phyloP scores from a whole-genome alignment of 2,329 filamentous ascomycete species.

The Lecanosticta acicola region DNA sequence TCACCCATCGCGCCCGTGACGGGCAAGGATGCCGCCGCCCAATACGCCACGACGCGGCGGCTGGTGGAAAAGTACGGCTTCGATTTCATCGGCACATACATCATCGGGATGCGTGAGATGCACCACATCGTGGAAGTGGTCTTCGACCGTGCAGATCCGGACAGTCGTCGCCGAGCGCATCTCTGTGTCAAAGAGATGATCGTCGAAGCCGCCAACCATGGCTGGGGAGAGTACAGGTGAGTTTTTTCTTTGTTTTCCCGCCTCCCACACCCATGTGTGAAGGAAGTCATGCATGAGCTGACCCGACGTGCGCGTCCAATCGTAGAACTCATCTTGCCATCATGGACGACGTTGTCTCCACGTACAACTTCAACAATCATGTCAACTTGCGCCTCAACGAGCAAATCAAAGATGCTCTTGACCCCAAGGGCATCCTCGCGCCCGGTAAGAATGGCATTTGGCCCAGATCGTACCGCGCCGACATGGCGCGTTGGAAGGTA shows the following conservation, averaged over 20 bases:
- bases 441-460: constrained; percentile 34
- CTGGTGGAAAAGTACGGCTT: constrained; percentile 40
- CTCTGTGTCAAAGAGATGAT: constrained; percentile 38
- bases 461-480: not conserved
- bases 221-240: constrained; percentile 45
- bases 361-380: constrained; percentile 41
- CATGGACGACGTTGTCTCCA: constrained; percentile 43
- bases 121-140: constrained; percentile 53
- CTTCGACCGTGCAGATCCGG: constrained; percentile 43
- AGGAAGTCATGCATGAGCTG: no score
- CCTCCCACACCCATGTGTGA: no score
- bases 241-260: no score
- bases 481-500: not conserved
- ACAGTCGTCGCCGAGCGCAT: constrained; percentile 36
- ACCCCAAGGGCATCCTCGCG: constrained; percentile 45
- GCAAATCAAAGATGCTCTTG: constrained; percentile 43
- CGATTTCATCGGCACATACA: constrained; percentile 49
- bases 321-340: constrained; percentile 45
- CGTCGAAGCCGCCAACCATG: constrained; percentile 37
- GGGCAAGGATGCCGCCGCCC: constrained; percentile 43
- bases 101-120: constrained; percentile 50
- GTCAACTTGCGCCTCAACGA: constrained; percentile 42
- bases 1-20: constrained; percentile 47
- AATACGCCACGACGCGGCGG: constrained; percentile 39
- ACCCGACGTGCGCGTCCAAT: no score